These are phyloP conservation scores for Solanum hybrid DNA, from an alignment of 305 asterid genomes.

Conservation along the genomic window DNA sequence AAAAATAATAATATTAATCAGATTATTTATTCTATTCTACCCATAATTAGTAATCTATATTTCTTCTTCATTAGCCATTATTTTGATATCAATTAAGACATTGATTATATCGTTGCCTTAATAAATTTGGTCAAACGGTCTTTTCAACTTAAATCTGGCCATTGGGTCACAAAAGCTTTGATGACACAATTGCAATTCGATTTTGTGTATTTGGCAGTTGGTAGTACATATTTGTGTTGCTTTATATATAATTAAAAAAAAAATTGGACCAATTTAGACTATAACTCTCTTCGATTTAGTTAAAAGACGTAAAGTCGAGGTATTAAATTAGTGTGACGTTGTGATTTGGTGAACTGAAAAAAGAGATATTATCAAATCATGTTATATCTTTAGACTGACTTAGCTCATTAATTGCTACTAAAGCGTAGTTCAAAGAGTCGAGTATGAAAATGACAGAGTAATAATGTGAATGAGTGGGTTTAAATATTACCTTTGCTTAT, in stretches of 20 bases:
- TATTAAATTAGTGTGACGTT: not conserved
- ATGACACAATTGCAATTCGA: too few relatives aligned
- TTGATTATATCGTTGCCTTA: too few relatives aligned
- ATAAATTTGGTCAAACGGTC: too few relatives aligned
- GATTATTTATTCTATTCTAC: too few relatives aligned
- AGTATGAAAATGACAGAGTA: not conserved
- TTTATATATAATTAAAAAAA: too few relatives aligned
- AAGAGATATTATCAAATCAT: not conserved
- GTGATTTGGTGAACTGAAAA: not conserved
- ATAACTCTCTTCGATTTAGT: not conserved
- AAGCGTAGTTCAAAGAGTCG: not conserved
- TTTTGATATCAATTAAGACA: not conserved
- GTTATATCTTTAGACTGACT: not conserved
- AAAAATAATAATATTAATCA: too few relatives aligned
- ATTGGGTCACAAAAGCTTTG: too few relatives aligned
- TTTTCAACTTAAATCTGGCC: too few relatives aligned
- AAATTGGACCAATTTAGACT: too few relatives aligned
- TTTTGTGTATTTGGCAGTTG: too few relatives aligned
- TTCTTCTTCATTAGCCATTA: not conserved
- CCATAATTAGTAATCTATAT: too few relatives aligned
- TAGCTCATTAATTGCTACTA: not conserved
- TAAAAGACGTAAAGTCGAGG: not conserved
- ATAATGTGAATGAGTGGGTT: not conserved
- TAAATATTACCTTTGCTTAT: not conserved
- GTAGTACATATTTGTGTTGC: too few relatives aligned